Base-by-base conservation (phyloP, 2,329 filamentous ascomycete genomes). In the Aspergillus hiratsukae region DNA sequence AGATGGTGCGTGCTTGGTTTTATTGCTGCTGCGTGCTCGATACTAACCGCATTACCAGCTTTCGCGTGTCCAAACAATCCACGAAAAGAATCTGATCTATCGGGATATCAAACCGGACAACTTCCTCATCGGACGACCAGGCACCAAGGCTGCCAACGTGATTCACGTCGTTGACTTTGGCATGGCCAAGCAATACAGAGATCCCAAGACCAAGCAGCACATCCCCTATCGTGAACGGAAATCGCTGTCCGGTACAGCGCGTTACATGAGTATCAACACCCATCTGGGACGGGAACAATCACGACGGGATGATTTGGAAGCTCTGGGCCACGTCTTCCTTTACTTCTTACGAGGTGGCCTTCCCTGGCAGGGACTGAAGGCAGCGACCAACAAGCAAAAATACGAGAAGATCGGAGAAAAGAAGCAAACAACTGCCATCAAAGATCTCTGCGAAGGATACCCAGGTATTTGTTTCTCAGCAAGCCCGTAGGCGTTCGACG, bases 341-440 rank as follows among this genome's bases (percentile, higher is more conserved):
- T 87, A 87, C 74, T 87, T 87, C 74, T 75, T 87, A 49, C 75
- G 84, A 58, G 85, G 85, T 46, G 85, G 85, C 55, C 78, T 87
- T 52, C 85, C 85, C 54, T 87, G 85, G 85, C 85, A 87, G 71
- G 85, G 85, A 54, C 74, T 87, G 57, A 87, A 87, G 74, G 85
- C 85, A 66, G 85, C 85, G 17, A 87, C 85, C 55, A 87, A 87
- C 77, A 87, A 99, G 85, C 94, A 99, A 74, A 99, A 99, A 80
- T 99, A 99, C 74, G 94, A 99, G 79, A 97, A 97, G 83, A 99
- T 99, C 76, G 94, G 94, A 48, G 93, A 99, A 82, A 97, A 99
- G 88, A 99, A 99, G 81, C 94, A 97, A 80, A 97, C 93, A 0
- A 97, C 94, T 23, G 85, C 86, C 4, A 95, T 99, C 79, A 96